phyloP scores from a whole-genome alignment of 2,329 filamentous ascomycete species.

The Alternaria atra region DNA sequence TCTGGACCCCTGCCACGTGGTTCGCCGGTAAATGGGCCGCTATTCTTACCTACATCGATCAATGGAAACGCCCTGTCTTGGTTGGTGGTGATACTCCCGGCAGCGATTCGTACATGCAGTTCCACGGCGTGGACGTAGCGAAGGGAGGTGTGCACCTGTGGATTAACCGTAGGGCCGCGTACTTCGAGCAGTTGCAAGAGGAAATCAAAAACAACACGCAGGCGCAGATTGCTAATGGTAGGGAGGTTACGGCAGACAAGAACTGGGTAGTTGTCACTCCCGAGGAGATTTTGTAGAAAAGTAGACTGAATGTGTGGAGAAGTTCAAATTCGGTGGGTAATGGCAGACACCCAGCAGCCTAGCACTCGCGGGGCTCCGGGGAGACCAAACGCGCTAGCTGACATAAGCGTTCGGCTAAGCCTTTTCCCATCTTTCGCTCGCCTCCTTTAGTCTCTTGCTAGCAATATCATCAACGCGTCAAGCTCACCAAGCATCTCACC shows the following conservation, averaged over 20 bases:
- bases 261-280: conserved; percentile 44
- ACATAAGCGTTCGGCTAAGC: conserved; percentile 13
- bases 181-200: conserved; percentile 29
- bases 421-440: not conserved
- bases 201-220: conserved; percentile 35
- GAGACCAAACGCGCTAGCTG: conserved; percentile 7
- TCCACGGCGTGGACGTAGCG: conserved; percentile 39
- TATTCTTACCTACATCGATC: conserved; percentile 41
- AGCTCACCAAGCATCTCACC: conserved; percentile 3
- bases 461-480: not conserved
- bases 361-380: not conserved
- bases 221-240: conserved; percentile 37
- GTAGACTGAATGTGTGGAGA: not conserved
- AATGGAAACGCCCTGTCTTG: conserved; percentile 42
- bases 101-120: conserved; percentile 44
- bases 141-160: conserved; percentile 44
- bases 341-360: not conserved
- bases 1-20: conserved; percentile 45
- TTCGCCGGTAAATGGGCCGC: conserved; percentile 45
- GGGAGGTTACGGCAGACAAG: conserved; percentile 42
- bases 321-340: not conserved
- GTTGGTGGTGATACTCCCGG: conserved; percentile 43
- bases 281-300: conserved; percentile 35
- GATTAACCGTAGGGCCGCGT: conserved; percentile 36
- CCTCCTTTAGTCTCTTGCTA: not conserved